Evolutionary conservation across 140 eudicot species (phyloP), one percentile per base, ranked within the genome.

Genomic region (Eryngium alpinum): DNA sequence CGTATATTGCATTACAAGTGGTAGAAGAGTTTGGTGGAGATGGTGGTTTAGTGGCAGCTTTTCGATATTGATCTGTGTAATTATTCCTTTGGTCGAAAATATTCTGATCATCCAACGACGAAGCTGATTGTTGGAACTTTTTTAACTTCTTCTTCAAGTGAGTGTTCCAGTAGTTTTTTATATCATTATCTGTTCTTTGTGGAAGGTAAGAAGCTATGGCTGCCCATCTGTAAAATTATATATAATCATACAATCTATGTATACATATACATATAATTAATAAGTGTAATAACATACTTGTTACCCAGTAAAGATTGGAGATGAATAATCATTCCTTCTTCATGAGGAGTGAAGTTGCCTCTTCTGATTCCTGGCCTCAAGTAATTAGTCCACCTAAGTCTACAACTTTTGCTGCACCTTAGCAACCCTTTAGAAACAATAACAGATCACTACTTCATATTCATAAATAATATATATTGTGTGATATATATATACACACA

Each of bases 371-470:
- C 98, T 2, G 98, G 98, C 80, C 98, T 86, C 56, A 93, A 82
- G 85, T 93, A 93, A 85, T 93, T 93, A 10, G 98, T 93, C 98
- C 98, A 93, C 84, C 98, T 86, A 19, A 93, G 93, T 84, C 98
- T 89, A 85, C 98, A 92, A 86, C 97, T 92, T 86, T 92, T 92
- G 88, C 97, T 92, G 75, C 97, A 92, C 85, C 97, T 89, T 85
- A 88, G 34, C 91, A 93, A 81, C 74, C 97, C 97, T 91, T 79
- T 50, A 24, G 2, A 1, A 13, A 21, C 18, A 77, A 19, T 0
- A 56, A 17, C 0, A 18, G 7, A 2, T 38, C 46, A 38, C 4
- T 38, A 38, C 46, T 38, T 21, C 21, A 5, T 59, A 59, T 59
- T 12, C 22, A 33, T 19, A 32, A 9, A n/a, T 1, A n/a, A 29